Percentiles rank a stretch among this genome's conserved stretches.
These are phyloP conservation scores for Pyronema domesticum DNA, from an alignment of 495 filamentous ascomycete genomes.

Conservation along the genomic window DNA sequence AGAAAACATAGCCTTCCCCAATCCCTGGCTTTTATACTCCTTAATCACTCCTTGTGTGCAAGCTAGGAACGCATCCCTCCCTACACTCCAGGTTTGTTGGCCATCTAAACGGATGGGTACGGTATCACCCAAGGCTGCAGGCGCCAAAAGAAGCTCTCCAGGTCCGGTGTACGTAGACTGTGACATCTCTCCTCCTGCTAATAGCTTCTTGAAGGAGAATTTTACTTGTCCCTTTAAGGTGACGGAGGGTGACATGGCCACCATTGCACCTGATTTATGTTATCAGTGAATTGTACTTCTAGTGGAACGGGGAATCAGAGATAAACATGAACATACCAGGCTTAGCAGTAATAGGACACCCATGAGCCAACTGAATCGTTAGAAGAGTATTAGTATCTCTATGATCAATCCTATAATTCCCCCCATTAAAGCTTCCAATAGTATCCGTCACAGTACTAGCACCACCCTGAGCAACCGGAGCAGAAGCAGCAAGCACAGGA, in stretches of 20 bases:
- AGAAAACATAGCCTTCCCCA: constrained; percentile 85
- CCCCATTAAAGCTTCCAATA: constrained; percentile 87
- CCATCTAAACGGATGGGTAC: constrained; percentile 56
- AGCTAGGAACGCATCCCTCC: constrained; percentile 62
- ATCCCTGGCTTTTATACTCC: constrained; percentile 68
- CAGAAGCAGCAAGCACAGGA: constrained; percentile 12
- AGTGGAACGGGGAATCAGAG: neutral
- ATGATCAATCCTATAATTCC: constrained; percentile 83
- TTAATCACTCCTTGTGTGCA: constrained; percentile 60
- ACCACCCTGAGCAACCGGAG: constrained; percentile 35
- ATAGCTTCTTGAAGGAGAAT: constrained; percentile 69
- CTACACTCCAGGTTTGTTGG: constrained; percentile 59
- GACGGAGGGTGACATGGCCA: constrained; percentile 81
- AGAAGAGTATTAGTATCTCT: constrained; percentile 77
- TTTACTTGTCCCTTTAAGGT: constrained; percentile 63
- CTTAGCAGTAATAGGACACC: constrained; percentile 63
- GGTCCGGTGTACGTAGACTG: constrained; percentile 76
- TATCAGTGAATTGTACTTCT: neutral
- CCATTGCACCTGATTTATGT: constrained; percentile 50
- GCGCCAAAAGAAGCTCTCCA: constrained; percentile 73
- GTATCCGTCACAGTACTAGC: constrained; percentile 50
- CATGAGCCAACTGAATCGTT: constrained; percentile 76
- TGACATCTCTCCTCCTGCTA: constrained; percentile 64
- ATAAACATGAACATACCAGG: constrained; percentile 40
- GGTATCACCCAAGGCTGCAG: constrained; percentile 67